These are phyloP conservation scores for Penicillium cosmopolitanum DNA, from an alignment of 495 filamentous ascomycete genomes.

Conservation along the genomic window DNA sequence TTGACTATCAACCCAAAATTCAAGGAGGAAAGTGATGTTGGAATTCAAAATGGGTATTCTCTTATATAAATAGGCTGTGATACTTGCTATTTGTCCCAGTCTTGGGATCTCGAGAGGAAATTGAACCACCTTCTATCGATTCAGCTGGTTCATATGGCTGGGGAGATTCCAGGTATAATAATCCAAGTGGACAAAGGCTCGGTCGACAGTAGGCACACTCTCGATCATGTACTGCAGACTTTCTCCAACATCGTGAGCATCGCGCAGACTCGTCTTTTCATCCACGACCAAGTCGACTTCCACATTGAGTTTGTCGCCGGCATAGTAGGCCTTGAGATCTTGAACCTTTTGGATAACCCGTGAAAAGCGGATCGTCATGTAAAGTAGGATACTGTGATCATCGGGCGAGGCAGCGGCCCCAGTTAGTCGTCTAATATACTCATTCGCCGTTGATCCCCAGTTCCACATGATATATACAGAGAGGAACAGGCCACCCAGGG, in stretches of 20 bases:
- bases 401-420: conserved; percentile 79
- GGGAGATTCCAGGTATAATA: conserved; percentile 82
- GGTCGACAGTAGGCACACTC: conserved; percentile 75
- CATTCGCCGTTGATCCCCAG: conserved; percentile 74
- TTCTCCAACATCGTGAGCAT: conserved; percentile 89
- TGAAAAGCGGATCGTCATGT: conserved; percentile 93
- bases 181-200: conserved; percentile 78
- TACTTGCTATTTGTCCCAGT: no score
- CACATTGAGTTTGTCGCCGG: conserved; percentile 86
- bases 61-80: no score
- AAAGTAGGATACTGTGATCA: conserved; percentile 83
- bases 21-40: no score
- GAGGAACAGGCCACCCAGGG: conserved; percentile 79
- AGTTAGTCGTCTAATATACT: conserved; percentile 82
- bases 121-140: conserved; percentile 16
- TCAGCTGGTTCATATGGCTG: conserved; percentile 76
- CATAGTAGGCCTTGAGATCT: conserved; percentile 84
- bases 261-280: conserved; percentile 73
- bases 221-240: conserved; percentile 89
- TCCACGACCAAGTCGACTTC: conserved; percentile 85
- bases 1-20: no score
- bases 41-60: no score
- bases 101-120: no score
- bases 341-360: conserved; percentile 88
- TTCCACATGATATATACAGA: conserved; percentile 83